A percentile compares a stretch with the other conserved stretches of the same genome.
Evolutionary conservation across 2,329 filamentous ascomycete species (phyloP).

Genomic region (Fusarium sp.): DNA sequence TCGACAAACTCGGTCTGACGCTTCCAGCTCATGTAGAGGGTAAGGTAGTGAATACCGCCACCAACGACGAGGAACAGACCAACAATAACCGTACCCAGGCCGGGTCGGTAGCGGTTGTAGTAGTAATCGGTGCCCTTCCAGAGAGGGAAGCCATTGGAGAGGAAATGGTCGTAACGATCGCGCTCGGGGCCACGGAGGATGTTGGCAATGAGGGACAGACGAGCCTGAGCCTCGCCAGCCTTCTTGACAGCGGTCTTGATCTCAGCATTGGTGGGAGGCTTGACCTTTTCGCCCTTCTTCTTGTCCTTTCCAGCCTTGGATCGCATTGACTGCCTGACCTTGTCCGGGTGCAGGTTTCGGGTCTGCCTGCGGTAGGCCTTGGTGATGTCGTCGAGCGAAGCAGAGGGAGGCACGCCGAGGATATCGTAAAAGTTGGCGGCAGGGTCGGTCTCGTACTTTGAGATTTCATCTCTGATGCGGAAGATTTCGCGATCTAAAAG

Average conservation of each 20-base stretch:
- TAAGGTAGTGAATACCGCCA: constrained; percentile 87
- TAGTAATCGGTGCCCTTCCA: constrained; percentile 99
- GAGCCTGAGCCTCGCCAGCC: constrained; percentile 84
- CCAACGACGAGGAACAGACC: constrained; percentile 86
- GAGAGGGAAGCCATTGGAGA: constrained; percentile 89
- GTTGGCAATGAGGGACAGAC: constrained; percentile 84
- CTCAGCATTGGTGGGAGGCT: constrained; percentile 78
- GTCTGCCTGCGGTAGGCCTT: constrained; percentile 94
- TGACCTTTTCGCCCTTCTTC: constrained; percentile 71
- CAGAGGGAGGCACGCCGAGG: constrained; percentile 78
- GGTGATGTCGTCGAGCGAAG: constrained; percentile 87
- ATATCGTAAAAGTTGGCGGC: constrained; percentile 95
- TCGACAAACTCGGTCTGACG: constrained; percentile 91
- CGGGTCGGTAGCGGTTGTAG: constrained; percentile 92
- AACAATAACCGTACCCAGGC: constrained; percentile 83
- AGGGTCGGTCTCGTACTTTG: constrained; percentile 77
- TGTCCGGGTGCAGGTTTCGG: constrained; percentile 89
- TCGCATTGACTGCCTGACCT: constrained; percentile 86
- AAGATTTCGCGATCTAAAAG: constrained; percentile 94
- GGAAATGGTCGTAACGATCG: constrained; percentile 94
- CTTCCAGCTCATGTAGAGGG: constrained; percentile 87
- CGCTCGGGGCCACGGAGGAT: constrained; percentile 84
- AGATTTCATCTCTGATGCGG: constrained; percentile 88
- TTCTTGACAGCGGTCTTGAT: constrained; percentile 82
- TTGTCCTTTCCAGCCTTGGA: constrained; percentile 71